A percentile compares a stretch with the other conserved stretches of the same genome.
phyloP scores from a whole-genome alignment of 2,329 filamentous ascomycete genomes.

The Cladosporium sphaerospermum region DNA sequence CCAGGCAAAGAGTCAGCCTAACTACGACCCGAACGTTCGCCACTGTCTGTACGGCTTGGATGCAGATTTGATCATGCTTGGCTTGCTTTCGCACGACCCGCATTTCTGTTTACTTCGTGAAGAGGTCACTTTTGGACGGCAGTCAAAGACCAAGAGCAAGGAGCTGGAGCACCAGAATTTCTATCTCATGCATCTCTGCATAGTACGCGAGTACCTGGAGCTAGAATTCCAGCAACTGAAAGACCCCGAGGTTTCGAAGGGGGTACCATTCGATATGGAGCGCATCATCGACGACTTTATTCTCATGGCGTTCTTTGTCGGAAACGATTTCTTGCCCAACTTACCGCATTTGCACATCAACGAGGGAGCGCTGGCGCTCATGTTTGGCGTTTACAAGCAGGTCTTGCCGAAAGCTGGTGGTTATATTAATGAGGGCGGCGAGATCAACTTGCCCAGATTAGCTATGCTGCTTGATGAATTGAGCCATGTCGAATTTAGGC shows the following conservation, averaged over 20 bases:
- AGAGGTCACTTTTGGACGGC: slow-evolving; percentile 92
- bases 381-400: slow-evolving; percentile 95
- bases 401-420: slow-evolving; percentile 81
- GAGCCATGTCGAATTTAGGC: slow-evolving; percentile 80
- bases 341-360: slow-evolving; percentile 96
- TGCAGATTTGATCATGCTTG: slow-evolving; percentile 97
- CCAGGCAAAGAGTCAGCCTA: slow-evolving; percentile 88
- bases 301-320: slow-evolving; percentile 98
- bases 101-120: slow-evolving; percentile 97
- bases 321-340: slow-evolving; percentile 98
- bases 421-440: slow-evolving; percentile 93
- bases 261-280: slow-evolving; percentile 86
- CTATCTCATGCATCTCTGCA: slow-evolving; percentile 92
- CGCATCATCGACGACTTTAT: slow-evolving; percentile 98
- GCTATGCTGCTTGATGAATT: slow-evolving; percentile 74
- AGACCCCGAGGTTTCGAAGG: slow-evolving; percentile 57
- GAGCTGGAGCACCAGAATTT: slow-evolving; percentile 99
- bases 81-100: slow-evolving; percentile 91
- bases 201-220: slow-evolving; percentile 94
- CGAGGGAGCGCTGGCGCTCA: slow-evolving; percentile 89
- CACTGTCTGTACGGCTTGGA: slow-evolving; percentile 97
- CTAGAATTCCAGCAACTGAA: slow-evolving; percentile 93
- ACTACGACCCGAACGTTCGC: slow-evolving; percentile 86
- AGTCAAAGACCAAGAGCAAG: slow-evolving; percentile 82
- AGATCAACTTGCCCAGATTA: slow-evolving; percentile 80